Evolutionary conservation across 2,329 filamentous ascomycete species (phyloP), one percentile per base, ranked within the genome.

Genomic region (Clonostachys rhizophaga): DNA sequence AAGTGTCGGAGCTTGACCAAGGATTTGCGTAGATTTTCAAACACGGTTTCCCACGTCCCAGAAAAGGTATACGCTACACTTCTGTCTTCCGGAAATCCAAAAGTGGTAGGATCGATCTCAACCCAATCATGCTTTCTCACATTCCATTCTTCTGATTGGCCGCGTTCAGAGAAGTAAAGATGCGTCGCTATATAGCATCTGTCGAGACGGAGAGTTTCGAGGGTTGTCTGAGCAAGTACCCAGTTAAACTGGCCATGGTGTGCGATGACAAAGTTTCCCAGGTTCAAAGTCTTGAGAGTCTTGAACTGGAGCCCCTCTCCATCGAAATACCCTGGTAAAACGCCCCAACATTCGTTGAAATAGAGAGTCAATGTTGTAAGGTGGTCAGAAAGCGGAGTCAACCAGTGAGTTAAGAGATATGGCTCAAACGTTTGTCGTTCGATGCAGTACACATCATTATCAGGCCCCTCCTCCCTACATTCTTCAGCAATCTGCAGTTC

Each of bases 231-330:
- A 0, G 42, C 10, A 2, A 58, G 45, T 0, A 61, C 51, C 60
- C 57, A 62, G 8, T 57, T 52, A 9, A 58, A 52, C 1, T 62
- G 56, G 7, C 57, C 50, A 14, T 55, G 24, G 5, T 53, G 52
- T 0, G 52, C 36, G 34, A 60, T 53, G 0, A 48, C 34, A 11
- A 49, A 57, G 0, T 49, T 2, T 1, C 41, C 45, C 16, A 62
- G 42, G 0, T 37, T 50, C 12, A 62, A 39, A 0, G 42, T 49
- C 16, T 49, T 52, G 5, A 62, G 44, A 1, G 34, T 13, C 1
- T 56, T 55, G 9, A 61, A 59, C 1, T 34, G 12, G 1, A 62
- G 48, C 4, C 51, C 51, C 1, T 43, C 18, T 3, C 48, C 50
- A 10, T 59, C 51, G 16, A 62, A 60, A 16, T 51, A 50, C 1